Percentiles rank a stretch among this genome's conserved stretches.
Evolutionary conservation across 2,329 filamentous ascomycete genomes (phyloP).

Genomic region (Coleophoma crateriformis): DNA sequence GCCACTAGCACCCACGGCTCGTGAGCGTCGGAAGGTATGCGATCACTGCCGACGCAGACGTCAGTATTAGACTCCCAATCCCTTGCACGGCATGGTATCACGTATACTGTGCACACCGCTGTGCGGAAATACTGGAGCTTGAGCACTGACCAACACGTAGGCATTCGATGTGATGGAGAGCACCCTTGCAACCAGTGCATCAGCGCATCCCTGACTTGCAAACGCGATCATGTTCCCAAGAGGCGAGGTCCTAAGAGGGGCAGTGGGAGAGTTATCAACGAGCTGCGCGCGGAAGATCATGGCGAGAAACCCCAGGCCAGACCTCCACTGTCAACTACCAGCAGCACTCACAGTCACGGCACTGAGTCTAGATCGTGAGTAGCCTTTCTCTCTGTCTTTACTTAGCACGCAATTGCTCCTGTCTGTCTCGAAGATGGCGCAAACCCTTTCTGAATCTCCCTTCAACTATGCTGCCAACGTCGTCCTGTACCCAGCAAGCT

Average conservation of each 20-base stretch:
- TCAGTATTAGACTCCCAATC: conserved; percentile 21
- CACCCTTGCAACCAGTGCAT: conserved; percentile 56
- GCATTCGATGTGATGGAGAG: conserved; percentile 39
- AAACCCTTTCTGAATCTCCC: too few relatives aligned
- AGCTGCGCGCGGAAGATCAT: conserved; percentile 46
- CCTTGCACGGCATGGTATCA: neutral
- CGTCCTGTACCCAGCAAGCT: too few relatives aligned
- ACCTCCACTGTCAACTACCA: conserved; percentile 6
- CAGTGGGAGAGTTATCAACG: conserved; percentile 57
- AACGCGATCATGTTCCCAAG: conserved; percentile 58
- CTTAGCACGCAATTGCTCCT: neutral
- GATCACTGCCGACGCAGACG: conserved; percentile 39
- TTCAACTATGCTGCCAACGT: too few relatives aligned
- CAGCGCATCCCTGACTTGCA: conserved; percentile 54
- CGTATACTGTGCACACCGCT: conserved; percentile 7
- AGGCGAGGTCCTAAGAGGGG: conserved; percentile 60
- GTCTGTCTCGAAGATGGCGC: neutral
- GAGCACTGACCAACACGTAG: conserved; percentile 21
- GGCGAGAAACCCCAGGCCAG: conserved; percentile 31
- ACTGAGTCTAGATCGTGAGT: conserved; percentile 7
- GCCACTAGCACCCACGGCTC: conserved; percentile 5
- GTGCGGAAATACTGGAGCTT: conserved; percentile 6
- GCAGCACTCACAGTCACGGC: conserved; percentile 8
- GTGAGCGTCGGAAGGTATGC: conserved; percentile 33
- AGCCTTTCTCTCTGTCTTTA: too few relatives aligned